Conservation (phyloP, 129 eudicot species). For the sunflower (Helianthus annuus) region DNA sequence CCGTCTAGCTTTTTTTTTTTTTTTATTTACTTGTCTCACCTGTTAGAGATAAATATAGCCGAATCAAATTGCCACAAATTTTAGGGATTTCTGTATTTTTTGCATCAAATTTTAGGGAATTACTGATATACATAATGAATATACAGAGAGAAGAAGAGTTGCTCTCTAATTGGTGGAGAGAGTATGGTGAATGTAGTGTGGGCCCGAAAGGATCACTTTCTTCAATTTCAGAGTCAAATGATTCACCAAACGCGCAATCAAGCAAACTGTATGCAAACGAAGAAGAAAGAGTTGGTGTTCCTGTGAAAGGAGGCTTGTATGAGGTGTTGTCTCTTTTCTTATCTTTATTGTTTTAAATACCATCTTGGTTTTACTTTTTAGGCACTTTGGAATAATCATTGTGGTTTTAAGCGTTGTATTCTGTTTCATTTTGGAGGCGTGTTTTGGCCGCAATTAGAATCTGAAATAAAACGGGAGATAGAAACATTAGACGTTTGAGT, state of each 20-base stretch:
- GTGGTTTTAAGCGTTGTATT: slow-evolving; percentile 3
- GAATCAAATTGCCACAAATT: not conserved
- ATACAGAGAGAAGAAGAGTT: slow-evolving; percentile 89
- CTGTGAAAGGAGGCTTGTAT: slow-evolving; percentile 97
- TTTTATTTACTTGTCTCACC: not conserved
- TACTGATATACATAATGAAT: slow-evolving; percentile 25
- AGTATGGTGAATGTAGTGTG: slow-evolving; percentile 93
- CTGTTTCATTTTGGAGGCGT: not conserved
- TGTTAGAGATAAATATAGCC: not conserved
- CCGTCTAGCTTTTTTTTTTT: not conserved
- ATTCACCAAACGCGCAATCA: slow-evolving; percentile 40
- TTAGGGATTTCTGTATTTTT: not conserved
- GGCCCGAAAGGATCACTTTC: slow-evolving; percentile 73
- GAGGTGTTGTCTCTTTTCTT: slow-evolving; percentile 61
- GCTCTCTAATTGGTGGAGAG: slow-evolving; percentile 94
- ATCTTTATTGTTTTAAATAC: not conserved
- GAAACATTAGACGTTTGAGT: not conserved
- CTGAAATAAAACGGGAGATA: not conserved
- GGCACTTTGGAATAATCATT: slow-evolving; percentile 3
- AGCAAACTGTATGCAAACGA: slow-evolving; percentile 44
- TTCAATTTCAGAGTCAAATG: slow-evolving; percentile 37
- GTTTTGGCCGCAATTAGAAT: not conserved
- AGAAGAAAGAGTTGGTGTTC: slow-evolving; percentile 98
- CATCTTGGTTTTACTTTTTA: not conserved
- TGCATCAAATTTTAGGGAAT: not conserved